These are phyloP conservation scores for Scutellaria baicalensis DNA, from an alignment of 257 asterid species.

Conservation along the genomic window DNA sequence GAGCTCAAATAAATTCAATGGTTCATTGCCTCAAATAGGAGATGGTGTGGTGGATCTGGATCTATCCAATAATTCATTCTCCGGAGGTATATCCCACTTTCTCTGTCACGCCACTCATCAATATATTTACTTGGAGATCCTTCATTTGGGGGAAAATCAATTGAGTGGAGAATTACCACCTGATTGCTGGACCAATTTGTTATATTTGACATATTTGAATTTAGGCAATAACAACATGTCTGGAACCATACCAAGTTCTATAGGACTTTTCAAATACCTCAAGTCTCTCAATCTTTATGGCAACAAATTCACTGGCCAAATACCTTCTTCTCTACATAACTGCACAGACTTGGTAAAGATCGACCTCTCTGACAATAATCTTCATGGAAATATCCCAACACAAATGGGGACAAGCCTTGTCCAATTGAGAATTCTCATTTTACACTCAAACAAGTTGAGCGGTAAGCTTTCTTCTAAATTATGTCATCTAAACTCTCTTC, in stretches of 20 bases:
- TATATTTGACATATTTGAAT: not conserved
- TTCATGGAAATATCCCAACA: constrained; percentile 22
- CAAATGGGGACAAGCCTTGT: too few relatives aligned
- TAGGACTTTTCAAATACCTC: constrained; percentile 3
- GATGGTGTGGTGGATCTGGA: not conserved
- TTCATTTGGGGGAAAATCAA: constrained; percentile 23
- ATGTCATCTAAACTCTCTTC: constrained; percentile 22
- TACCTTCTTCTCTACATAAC: constrained; percentile 21
- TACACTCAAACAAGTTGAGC: constrained; percentile 27
- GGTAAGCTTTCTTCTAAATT: constrained; percentile 19
- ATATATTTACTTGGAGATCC: not conserved
- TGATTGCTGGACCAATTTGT: constrained; percentile 29
- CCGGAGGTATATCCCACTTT: constrained; percentile 16
- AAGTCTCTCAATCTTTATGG: constrained; percentile 13
- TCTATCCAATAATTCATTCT: constrained; percentile 26
- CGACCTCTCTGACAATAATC: constrained; percentile 20
- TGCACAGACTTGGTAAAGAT: constrained; percentile 19
- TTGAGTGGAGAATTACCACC: constrained; percentile 26
- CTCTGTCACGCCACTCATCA: constrained; percentile 5
- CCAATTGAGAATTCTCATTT: constrained; percentile 13
- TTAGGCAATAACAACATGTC: constrained; percentile 20
- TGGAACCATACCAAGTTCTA: constrained; percentile 31
- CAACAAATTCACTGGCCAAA: constrained; percentile 21
- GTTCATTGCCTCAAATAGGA: too few relatives aligned
- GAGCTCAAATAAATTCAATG: too few relatives aligned